Evolutionary conservation across 129 eudicot genomes (phyloP).

Genomic region (Centrapalus pauciflorus): DNA sequence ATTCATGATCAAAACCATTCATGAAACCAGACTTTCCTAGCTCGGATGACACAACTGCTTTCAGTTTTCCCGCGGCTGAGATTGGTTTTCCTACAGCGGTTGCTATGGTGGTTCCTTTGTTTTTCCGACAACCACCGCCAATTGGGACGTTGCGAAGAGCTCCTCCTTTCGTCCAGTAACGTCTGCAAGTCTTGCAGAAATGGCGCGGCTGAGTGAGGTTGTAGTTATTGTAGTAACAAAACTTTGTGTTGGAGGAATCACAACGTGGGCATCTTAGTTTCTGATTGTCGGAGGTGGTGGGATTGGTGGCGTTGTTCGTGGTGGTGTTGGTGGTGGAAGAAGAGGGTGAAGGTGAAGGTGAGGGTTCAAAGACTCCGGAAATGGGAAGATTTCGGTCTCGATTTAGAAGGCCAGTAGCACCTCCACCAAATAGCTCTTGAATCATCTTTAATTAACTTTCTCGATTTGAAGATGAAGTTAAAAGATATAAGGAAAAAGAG

Average conservation of each 20-base stretch:
- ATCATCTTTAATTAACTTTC: slow-evolving; percentile 52
- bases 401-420: slow-evolving; percentile 33
- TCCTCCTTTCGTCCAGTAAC: slow-evolving; percentile 90
- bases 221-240: slow-evolving; percentile 88
- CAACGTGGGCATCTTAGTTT: slow-evolving; percentile 75
- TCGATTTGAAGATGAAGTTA: slow-evolving; percentile 28
- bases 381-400: slow-evolving; percentile 44
- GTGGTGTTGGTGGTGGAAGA: slow-evolving; percentile 38
- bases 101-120: slow-evolving; percentile 36
- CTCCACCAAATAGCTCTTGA: slow-evolving; percentile 61
- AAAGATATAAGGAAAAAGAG: slow-evolving; percentile 34
- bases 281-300: slow-evolving; percentile 34
- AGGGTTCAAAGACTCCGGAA: slow-evolving; percentile 25
- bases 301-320: slow-evolving; percentile 10
- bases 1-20: slow-evolving; percentile 36
- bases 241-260: slow-evolving; percentile 74
- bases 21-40: slow-evolving; percentile 35
- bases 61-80: slow-evolving; percentile 26
- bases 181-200: slow-evolving; percentile 87
- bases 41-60: slow-evolving; percentile 39
- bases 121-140: slow-evolving; percentile 79
- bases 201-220: slow-evolving; percentile 95
- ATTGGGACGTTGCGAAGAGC: slow-evolving; percentile 84
- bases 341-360: slow-evolving; percentile 37
- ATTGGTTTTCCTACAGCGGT: slow-evolving; percentile 29